These are phyloP conservation scores for Phytopythium kandeliae DNA, from an alignment of 352 stramenopile genomes.

Conservation along the genomic window DNA sequence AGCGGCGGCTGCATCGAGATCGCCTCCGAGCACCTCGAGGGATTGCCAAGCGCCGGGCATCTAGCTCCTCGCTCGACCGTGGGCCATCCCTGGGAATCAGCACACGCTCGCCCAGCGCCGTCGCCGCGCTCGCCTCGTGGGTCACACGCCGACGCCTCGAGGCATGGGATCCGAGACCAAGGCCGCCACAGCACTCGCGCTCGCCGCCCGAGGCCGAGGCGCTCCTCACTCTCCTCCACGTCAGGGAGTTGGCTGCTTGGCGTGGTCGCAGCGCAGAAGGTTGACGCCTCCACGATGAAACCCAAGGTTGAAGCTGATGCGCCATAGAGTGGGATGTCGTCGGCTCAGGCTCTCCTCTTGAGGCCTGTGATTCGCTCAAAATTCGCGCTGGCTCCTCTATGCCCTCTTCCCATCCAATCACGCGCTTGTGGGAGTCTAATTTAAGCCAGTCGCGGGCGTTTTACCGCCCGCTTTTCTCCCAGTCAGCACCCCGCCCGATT, in stretches of 20 bases:
- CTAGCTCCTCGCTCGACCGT: no score
- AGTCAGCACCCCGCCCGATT: neutral
- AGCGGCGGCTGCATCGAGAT: no score
- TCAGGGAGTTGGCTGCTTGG: constrained; percentile 38
- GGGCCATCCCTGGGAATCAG: no score
- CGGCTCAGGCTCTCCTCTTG: neutral
- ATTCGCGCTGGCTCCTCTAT: neutral
- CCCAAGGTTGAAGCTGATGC: constrained; percentile 3
- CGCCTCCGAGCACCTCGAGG: no score
- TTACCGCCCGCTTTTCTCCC: neutral
- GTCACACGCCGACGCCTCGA: no score
- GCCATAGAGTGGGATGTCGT: neutral
- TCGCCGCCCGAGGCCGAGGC: constrained; percentile 71
- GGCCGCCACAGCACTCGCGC: constrained; percentile 31
- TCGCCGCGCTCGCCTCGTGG: no score
- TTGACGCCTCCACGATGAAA: no score
- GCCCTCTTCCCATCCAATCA: constrained; percentile 3
- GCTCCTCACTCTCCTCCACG: constrained; percentile 38
- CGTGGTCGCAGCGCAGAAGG: no score
- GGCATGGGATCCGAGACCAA: no score
- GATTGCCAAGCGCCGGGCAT: no score
- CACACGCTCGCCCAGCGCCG: no score
- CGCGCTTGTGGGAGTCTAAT: neutral
- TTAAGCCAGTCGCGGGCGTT: constrained; percentile 3
- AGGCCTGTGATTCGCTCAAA: neutral